A percentile compares a stretch with the other conserved stretches of the same genome.
Conservation (phyloP, 2,329 filamentous ascomycete species). For the Claviceps paspali region DNA sequence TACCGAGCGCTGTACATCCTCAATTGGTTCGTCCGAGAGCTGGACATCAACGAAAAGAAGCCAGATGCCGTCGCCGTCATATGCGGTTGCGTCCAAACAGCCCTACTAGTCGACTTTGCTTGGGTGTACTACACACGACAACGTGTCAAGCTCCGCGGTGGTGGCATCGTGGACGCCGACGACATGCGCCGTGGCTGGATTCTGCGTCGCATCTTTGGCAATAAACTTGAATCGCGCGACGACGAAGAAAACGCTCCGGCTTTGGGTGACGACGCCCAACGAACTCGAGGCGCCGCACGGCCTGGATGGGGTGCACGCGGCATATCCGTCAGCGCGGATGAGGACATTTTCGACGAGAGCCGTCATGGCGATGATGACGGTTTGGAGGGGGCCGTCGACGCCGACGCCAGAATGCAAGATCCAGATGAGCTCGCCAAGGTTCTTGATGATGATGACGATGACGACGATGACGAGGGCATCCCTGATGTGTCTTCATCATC, state of each 20-base stretch:
- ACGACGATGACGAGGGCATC: constrained; percentile 25
- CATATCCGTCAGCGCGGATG: constrained; percentile 52
- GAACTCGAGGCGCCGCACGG: constrained; percentile 17
- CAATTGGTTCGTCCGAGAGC: constrained; percentile 68
- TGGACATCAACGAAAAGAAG: constrained; percentile 40
- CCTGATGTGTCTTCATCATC: constrained; percentile 10
- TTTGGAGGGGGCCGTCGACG: constrained; percentile 32
- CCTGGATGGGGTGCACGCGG: constrained; percentile 49
- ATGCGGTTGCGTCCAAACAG: constrained; percentile 80
- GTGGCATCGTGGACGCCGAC: constrained; percentile 78
- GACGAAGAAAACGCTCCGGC: constrained; percentile 45
- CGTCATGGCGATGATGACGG: constrained; percentile 30
- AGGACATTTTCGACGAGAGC: constrained; percentile 38
- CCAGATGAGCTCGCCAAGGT: constrained; percentile 48
- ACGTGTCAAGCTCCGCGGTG: constrained; percentile 77
- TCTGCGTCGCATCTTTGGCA: constrained; percentile 61
- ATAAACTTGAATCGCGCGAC: constrained; percentile 34
- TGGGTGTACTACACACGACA: constrained; percentile 95
- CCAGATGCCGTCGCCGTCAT: constrained; percentile 63
- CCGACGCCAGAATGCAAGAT: constrained; percentile 51
- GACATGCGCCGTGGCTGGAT: constrained; percentile 79
- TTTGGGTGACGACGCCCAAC: constrained; percentile 22
- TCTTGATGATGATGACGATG: constrained; percentile 27
- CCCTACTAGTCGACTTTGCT: constrained; percentile 82
- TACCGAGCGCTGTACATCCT: constrained; percentile 83